These are phyloP conservation scores for Phytophthora podocarpi DNA, from an alignment of 352 stramenopile species.

Conservation along the genomic window DNA sequence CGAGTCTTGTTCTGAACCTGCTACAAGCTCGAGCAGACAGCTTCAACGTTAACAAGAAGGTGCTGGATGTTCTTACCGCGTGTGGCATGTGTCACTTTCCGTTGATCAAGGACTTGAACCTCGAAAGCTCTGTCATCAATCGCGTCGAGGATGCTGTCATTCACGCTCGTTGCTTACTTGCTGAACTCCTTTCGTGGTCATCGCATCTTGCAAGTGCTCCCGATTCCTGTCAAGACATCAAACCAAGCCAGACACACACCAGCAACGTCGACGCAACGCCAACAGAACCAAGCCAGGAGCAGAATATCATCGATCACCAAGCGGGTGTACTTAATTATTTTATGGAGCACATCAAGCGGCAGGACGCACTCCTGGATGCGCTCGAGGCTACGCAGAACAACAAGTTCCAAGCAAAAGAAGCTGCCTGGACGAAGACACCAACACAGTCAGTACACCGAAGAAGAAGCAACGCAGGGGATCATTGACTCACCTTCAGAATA, in stretches of 20 bases:
- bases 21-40: neutral
- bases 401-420: neutral
- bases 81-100: slow-evolving; percentile 9
- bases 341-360: slow-evolving; percentile 4
- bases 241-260: neutral
- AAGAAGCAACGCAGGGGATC: neutral
- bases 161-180: neutral
- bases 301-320: slow-evolving; percentile 19
- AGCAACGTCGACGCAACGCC: neutral
- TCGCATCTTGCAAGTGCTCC: neutral
- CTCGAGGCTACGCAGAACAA: slow-evolving; percentile 15
- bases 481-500: slow-evolving; percentile 4
- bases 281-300: neutral
- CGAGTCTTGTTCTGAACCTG: neutral
- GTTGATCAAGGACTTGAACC: slow-evolving; percentile 11
- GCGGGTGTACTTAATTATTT: slow-evolving; percentile 18
- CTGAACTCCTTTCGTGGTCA: slow-evolving; percentile 9
- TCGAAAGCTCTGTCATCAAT: neutral
- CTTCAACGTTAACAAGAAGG: slow-evolving; percentile 9
- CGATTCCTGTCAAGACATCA: neutral
- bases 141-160: neutral
- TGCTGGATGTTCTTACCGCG: slow-evolving; percentile 7
- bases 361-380: slow-evolving; percentile 13
- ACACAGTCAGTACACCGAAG: slow-evolving; percentile 1
- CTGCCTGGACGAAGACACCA: neutral